Evolutionary conservation across 2,329 filamentous ascomycete species (phyloP).

Genomic region (Spiromastix sp.): DNA sequence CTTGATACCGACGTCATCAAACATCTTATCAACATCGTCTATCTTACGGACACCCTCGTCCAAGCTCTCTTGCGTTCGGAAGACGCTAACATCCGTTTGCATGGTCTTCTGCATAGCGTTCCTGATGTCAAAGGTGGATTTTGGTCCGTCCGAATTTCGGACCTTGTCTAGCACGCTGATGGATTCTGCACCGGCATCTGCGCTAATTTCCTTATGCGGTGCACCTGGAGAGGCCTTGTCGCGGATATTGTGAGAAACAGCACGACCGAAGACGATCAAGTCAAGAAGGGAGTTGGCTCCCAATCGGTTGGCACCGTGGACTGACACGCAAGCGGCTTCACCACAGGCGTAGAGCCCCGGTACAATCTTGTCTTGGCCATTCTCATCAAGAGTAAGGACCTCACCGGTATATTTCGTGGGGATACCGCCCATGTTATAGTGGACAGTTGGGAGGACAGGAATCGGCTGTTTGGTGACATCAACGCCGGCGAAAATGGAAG

Average conservation of each 20-base stretch:
- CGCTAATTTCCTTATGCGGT: conserved; percentile 66
- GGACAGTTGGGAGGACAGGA: conserved; percentile 88
- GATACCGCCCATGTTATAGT: conserved; percentile 99
- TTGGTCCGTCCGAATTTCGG: conserved; percentile 72
- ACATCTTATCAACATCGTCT: conserved; percentile 69
- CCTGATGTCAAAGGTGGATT: conserved; percentile 80
- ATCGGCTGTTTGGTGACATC: conserved; percentile 97
- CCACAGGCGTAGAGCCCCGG: conserved; percentile 92
- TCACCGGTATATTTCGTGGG: conserved; percentile 96
- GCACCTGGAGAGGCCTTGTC: conserved; percentile 82
- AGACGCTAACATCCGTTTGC: conserved; percentile 94
- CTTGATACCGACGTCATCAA: conserved; percentile 81
- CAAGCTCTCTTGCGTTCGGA: conserved; percentile 87
- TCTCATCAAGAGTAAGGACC: conserved; percentile 77
- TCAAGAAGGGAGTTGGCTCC: conserved; percentile 97
- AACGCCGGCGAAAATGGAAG: conserved; percentile 92
- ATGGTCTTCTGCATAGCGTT: conserved; percentile 95
- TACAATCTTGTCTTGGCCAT: conserved; percentile 84
- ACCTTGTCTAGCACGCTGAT: conserved; percentile 79
- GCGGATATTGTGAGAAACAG: conserved; percentile 92
- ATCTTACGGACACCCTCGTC: conserved; percentile 90
- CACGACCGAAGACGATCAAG: conserved; percentile 93
- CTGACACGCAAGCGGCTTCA: conserved; percentile 94
- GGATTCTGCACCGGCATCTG: conserved; percentile 79
- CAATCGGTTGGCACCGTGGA: conserved; percentile 95